Base-by-base conservation (phyloP, 2,329 filamentous ascomycete genomes). In the Coniochaeta pulveracea region DNA sequence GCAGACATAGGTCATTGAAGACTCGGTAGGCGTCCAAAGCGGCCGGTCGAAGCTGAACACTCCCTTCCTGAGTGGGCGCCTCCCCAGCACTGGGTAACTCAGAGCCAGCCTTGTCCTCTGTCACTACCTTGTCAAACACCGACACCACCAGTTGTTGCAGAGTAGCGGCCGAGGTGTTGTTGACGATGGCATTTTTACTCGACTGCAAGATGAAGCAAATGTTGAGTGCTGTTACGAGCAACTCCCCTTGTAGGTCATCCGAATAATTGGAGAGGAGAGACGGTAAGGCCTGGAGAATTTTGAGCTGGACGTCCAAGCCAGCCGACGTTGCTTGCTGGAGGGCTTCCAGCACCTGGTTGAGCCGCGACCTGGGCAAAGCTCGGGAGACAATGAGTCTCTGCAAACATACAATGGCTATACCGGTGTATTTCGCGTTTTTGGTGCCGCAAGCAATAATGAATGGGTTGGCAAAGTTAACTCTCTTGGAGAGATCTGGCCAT, bases 151-250 rank as follows among this genome's bases (percentile, higher is more conserved):
- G 71, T 55, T 96, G 91, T 56, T 95, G 89, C 34, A 98, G 63
- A 3, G 91, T 96, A n/a, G 91, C 91, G 17, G 89, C 85, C 8
- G 91, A 91, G 1, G 93, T 96, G 47, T 93, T 93, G 51, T 89
- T 93, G 45, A 98, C 86, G 33, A 93, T 86, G 17, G 80, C 76
- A 60, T 88, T 93, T 59, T 95, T 96, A 56, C 83, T 91, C 36
- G 76, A 80, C 57, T 96, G 88, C 31, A 98, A 60, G 33, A 85
- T 80, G 39, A 91, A 91, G 58, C 91, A 96, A 51, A 94, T 85
- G 51, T 93, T 88, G 43, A 98, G 60, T 1, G 84, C 76, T 8
- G 76, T 85, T 18, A 85, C 81, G 24, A 98, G 67, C 21, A 93
- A 63, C 38, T 89, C 81, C 2, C 83, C 85, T 38, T 80, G 77